phyloP scores from a whole-genome alignment of 495 filamentous ascomycete genomes.

The Daldinia bambusicola region DNA sequence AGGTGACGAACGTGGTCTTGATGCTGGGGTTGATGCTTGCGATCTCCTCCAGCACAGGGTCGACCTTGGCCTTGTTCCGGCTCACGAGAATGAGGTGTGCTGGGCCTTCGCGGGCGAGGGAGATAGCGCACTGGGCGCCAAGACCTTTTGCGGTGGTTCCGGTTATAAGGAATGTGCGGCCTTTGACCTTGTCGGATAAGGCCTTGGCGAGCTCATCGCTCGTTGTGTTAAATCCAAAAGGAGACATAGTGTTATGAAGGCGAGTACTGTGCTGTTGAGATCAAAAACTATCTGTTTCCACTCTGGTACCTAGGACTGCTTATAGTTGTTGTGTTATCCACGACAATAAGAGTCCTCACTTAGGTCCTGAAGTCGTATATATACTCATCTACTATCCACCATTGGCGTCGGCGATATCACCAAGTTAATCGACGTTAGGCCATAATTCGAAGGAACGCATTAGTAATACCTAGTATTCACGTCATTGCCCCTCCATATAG shows the following conservation, averaged over 20 bases:
- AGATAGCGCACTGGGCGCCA: slow-evolving; percentile 55
- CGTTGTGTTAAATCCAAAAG: slow-evolving; percentile 43
- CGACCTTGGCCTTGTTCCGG: slow-evolving; percentile 50
- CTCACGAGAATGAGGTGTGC: slow-evolving; percentile 57
- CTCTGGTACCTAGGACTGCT: neutral
- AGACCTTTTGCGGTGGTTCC: slow-evolving; percentile 58
- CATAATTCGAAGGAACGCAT: neutral
- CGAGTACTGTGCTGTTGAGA: neutral
- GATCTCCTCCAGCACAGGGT: slow-evolving; percentile 55
- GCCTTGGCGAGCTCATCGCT: slow-evolving; percentile 58
- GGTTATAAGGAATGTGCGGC: slow-evolving; percentile 57
- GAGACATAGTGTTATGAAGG: slow-evolving; percentile 28
- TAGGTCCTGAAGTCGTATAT: neutral
- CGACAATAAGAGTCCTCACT: neutral
- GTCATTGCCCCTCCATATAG: neutral
- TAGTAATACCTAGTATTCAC: neutral
- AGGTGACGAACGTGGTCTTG: slow-evolving; percentile 54
- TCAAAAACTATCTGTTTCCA: neutral
- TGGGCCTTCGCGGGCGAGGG: slow-evolving; percentile 55
- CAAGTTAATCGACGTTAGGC: slow-evolving; percentile 17
- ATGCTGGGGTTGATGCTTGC: slow-evolving; percentile 49
- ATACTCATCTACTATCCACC: neutral
- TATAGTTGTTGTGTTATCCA: neutral
- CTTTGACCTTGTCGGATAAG: slow-evolving; percentile 50
- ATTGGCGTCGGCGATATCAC: slow-evolving; percentile 24